Conservation (phyloP, 768 basidiomycete genomes). For the Lactifluus subvellereus region DNA sequence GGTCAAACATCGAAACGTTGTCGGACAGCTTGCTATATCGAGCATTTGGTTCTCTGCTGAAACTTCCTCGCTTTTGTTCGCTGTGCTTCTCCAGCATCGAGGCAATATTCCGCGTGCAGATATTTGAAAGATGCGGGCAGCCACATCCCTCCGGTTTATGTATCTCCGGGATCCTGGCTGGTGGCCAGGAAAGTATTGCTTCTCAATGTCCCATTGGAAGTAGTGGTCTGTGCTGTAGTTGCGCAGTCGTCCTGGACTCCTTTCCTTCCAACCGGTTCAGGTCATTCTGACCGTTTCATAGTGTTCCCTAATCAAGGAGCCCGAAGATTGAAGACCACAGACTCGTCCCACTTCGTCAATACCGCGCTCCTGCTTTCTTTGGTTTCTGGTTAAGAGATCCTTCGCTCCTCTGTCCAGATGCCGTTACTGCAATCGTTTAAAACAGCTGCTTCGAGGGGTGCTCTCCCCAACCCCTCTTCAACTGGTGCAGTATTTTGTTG, state of each 20-base stretch:
- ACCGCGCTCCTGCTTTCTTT: not conserved
- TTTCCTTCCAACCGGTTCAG: not conserved
- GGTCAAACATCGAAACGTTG: not conserved
- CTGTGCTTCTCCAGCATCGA: slow-evolving; percentile 4
- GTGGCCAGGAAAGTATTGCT: not conserved
- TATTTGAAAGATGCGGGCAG: not conserved
- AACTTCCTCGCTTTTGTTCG: not conserved
- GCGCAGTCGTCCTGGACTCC: not conserved
- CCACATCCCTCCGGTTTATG: not conserved
- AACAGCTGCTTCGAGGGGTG: not conserved
- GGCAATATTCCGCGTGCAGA: slow-evolving; percentile 1
- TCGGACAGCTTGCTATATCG: not conserved
- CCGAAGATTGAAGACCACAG: not conserved
- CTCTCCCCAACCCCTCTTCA: slow-evolving; percentile 3
- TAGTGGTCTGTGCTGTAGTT: not conserved
- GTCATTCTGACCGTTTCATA: not conserved
- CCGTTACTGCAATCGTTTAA: slow-evolving; percentile 5
- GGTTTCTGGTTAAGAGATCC: not conserved
- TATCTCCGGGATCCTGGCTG: slow-evolving; percentile 2
- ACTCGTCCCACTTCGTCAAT: not conserved
- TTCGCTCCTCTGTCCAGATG: not conserved
- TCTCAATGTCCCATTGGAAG: not conserved
- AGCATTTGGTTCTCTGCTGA: not conserved
- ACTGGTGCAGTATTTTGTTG: not conserved
- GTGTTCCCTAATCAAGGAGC: slow-evolving; percentile 11